Conservation (phyloP, 305 asterid species). For the Fraxinus albicans region DNA sequence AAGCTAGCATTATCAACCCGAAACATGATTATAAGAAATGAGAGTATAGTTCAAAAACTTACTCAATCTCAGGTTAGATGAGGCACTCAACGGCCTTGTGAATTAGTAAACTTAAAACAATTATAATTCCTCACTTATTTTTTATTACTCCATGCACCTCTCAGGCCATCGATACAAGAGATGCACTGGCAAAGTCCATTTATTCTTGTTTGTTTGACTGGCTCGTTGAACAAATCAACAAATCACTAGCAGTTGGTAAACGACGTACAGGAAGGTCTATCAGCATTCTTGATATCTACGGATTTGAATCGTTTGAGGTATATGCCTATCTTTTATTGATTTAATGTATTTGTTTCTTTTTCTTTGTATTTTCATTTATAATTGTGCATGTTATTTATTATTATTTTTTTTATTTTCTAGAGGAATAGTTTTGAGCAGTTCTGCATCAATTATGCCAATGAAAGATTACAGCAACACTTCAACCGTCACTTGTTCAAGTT, state of each 20-base stretch:
- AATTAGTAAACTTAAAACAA: background rate
- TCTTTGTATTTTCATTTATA: conserved; percentile 8
- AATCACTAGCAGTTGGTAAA: conserved; percentile 89
- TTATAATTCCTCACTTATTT: background rate
- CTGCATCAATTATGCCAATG: conserved; percentile 84
- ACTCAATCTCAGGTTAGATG: conserved; percentile 72
- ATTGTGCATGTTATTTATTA: conserved; percentile 17
- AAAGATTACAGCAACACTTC: conserved; percentile 83
- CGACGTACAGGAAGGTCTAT: conserved; percentile 95
- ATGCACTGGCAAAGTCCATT: conserved; percentile 91
- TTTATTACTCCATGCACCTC: conserved; percentile 21
- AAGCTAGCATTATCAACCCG: conserved; percentile 89
- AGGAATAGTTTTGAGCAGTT: conserved; percentile 90
- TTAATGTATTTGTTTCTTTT: conserved; percentile 22
- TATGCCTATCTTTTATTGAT: conserved; percentile 16
- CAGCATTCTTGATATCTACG: conserved; percentile 93
- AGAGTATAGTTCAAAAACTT: conserved; percentile 77
- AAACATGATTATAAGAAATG: conserved; percentile 85
- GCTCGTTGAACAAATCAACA: conserved; percentile 93
- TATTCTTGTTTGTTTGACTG: conserved; percentile 96
- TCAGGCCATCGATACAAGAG: conserved; percentile 92
- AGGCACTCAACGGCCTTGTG: background rate
- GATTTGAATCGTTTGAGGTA: conserved; percentile 97
- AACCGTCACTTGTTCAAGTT: conserved; percentile 83
- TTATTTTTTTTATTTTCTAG: conserved; percentile 29